These are phyloP conservation scores for Macrolepiota dolichaula DNA, from an alignment of 768 basidiomycete species.

Conservation along the genomic window DNA sequence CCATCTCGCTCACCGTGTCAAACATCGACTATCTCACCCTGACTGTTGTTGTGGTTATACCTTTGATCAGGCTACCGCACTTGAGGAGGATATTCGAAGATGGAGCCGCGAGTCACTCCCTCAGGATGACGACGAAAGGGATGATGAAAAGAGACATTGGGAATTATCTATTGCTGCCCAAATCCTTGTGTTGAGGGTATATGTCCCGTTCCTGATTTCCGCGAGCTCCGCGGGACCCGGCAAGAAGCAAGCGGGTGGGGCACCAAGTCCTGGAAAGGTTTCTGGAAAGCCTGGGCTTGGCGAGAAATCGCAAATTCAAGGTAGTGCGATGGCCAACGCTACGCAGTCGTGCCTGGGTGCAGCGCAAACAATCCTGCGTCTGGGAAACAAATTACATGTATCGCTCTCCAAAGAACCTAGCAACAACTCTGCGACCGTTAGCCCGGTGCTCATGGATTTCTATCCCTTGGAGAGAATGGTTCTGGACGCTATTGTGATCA, in stretches of 20 bases:
- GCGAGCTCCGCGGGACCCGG: background rate
- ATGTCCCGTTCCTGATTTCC: conserved; percentile 56
- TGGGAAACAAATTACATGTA: conserved; percentile 28
- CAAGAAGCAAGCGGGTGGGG: background rate
- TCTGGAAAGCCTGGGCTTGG: conserved; percentile 18
- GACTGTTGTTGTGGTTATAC: conserved; percentile 43
- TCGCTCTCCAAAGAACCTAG: conserved; percentile 14
- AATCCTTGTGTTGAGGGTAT: conserved; percentile 58
- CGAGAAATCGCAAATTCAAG: conserved; percentile 30
- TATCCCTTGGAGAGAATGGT: conserved; percentile 60
- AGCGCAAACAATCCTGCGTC: conserved; percentile 60
- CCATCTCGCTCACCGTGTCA: conserved; percentile 59
- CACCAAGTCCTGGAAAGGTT: background rate
- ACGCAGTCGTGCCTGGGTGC: conserved; percentile 59
- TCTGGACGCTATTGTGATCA: conserved; percentile 57
- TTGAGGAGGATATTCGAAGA: conserved; percentile 52
- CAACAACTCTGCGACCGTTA: conserved; percentile 12
- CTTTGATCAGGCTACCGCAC: conserved; percentile 57
- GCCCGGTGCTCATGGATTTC: conserved; percentile 49
- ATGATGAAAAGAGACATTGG: conserved; percentile 15
- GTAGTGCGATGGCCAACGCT: conserved; percentile 30
- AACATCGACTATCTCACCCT: conserved; percentile 43
- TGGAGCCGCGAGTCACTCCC: conserved; percentile 51
- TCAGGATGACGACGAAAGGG: conserved; percentile 39
- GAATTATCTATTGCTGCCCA: conserved; percentile 61